phyloP scores from a whole-genome alignment of 768 basidiomycete species.

The Lactifluus rugatus region DNA sequence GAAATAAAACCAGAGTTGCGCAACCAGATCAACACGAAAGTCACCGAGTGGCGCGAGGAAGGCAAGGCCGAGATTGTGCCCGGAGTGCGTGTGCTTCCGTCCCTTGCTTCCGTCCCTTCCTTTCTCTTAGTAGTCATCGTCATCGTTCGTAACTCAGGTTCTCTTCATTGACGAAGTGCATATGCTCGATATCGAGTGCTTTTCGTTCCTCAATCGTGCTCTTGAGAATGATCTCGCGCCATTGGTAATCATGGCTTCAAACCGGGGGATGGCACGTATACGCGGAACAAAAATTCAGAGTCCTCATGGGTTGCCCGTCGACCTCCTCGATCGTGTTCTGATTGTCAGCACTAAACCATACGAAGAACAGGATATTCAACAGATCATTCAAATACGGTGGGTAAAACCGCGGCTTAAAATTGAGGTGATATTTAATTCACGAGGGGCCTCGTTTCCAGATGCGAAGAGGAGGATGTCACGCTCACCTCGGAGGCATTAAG shows the following conservation, averaged over 20 bases:
- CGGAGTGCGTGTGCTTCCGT: constrained; percentile 48
- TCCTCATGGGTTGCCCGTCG: constrained; percentile 91
- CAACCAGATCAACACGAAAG: constrained; percentile 94
- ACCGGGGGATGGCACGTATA: constrained; percentile 90
- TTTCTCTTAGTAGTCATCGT: not conserved
- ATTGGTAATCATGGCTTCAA: constrained; percentile 96
- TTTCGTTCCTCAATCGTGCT: constrained; percentile 96
- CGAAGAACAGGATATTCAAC: constrained; percentile 67
- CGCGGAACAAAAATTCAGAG: constrained; percentile 90
- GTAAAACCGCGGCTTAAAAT: constrained; percentile 16
- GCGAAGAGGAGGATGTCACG: constrained; percentile 91
- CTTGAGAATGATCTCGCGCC: constrained; percentile 90
- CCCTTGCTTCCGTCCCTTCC: not conserved
- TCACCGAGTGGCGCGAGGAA: constrained; percentile 96
- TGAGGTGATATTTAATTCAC: not conserved
- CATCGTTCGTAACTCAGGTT: constrained; percentile 44
- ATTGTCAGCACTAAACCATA: constrained; percentile 94
- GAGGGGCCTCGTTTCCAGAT: constrained; percentile 35
- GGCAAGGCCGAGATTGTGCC: constrained; percentile 97
- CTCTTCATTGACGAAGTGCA: constrained; percentile 98
- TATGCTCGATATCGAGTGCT: constrained; percentile 99
- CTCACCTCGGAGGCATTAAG: constrained; percentile 61
- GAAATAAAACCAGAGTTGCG: constrained; percentile 97
- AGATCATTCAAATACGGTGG: constrained; percentile 89
- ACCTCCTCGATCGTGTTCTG: constrained; percentile 88